A percentile compares a stretch with the other conserved stretches of the same genome.
Conservation (phyloP, 805 yeast genomes). For the Scheffersomyces spartinae region DNA sequence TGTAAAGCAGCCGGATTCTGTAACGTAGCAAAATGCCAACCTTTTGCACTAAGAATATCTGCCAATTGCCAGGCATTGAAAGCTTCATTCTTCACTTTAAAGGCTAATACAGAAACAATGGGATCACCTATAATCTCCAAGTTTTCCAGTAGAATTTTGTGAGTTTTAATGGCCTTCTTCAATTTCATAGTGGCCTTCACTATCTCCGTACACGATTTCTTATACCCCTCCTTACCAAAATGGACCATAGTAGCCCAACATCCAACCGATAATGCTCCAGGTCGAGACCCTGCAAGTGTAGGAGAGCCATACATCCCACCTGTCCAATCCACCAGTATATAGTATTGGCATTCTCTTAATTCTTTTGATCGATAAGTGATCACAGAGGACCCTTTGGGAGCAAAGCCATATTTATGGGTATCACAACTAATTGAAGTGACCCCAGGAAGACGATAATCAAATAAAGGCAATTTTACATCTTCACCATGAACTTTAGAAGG, state of each 20-base stretch:
- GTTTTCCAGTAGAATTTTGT: constrained; percentile 36
- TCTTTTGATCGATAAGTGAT: constrained; percentile 72
- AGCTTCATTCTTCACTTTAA: constrained; percentile 35
- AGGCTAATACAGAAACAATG: constrained; percentile 67
- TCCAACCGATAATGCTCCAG: constrained; percentile 96
- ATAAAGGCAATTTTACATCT: constrained; percentile 30
- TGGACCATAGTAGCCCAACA: constrained; percentile 91
- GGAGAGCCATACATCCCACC: constrained; percentile 97
- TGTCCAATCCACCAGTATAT: constrained; percentile 71
- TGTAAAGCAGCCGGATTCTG: constrained; percentile 91
- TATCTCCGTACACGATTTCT: constrained; percentile 51
- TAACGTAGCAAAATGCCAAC: constrained; percentile 84
- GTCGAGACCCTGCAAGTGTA: constrained; percentile 91
- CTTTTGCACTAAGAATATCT: constrained; percentile 54
- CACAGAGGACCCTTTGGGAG: constrained; percentile 92
- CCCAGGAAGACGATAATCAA: constrained; percentile 77
- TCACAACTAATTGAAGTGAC: constrained; percentile 99
- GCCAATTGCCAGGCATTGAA: constrained; percentile 67
- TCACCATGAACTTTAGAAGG: constrained; percentile 41
- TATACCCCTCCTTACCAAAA: constrained; percentile 80
- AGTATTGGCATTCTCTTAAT: constrained; percentile 75
- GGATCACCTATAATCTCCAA: constrained; percentile 81
- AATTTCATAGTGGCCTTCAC: constrained; percentile 52
- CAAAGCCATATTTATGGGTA: constrained; percentile 98
- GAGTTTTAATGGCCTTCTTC: constrained; percentile 32